Evolutionary conservation across 139 green algal species (phyloP).

Genomic region (Tetradesmus obliquus): DNA sequence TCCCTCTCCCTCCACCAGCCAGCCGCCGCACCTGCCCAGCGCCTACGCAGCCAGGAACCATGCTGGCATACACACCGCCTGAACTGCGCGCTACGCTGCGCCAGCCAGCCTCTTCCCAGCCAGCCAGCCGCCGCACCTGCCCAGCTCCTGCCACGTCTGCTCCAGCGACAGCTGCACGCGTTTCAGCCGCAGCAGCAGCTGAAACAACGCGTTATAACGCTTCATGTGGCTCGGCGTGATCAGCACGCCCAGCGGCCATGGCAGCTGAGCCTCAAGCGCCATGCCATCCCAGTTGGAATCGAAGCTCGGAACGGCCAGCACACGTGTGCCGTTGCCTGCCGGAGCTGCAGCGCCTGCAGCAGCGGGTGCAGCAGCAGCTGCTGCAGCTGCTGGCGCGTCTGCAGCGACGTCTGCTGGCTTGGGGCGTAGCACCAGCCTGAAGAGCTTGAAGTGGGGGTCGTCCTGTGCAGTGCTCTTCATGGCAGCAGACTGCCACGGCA

Average conservation of each 20-base stretch:
- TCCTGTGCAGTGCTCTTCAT: conserved; percentile 20
- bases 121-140: conserved; percentile 1
- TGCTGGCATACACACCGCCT: too few species aligned
- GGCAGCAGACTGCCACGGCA: conserved; percentile 29
- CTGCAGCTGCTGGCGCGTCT: neutral
- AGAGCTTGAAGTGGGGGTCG: conserved; percentile 42
- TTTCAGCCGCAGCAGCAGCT: conserved; percentile 85
- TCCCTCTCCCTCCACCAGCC: too few species aligned
- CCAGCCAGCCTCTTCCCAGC: too few species aligned
- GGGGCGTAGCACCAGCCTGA: neutral
- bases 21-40: conserved; percentile 20
- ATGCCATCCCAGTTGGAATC: conserved; percentile 85
- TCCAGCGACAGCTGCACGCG: conserved; percentile 82
- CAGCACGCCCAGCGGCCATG: conserved; percentile 91
- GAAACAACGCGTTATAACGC: conserved; percentile 85
- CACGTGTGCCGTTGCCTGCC: neutral
- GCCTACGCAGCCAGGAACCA: too few species aligned
- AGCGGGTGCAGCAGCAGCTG: conserved; percentile 1
- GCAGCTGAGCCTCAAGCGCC: conserved; percentile 64
- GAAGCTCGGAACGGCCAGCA: conserved; percentile 54
- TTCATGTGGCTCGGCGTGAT: conserved; percentile 67
- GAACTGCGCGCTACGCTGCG: too few species aligned
- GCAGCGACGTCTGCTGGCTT: neutral
- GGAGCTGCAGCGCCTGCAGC: conserved; percentile 29
- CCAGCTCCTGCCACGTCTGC: conserved; percentile 68